These are phyloP conservation scores for Ogataea haglerorum DNA, from an alignment of 805 yeast species.

Conservation along the genomic window DNA sequence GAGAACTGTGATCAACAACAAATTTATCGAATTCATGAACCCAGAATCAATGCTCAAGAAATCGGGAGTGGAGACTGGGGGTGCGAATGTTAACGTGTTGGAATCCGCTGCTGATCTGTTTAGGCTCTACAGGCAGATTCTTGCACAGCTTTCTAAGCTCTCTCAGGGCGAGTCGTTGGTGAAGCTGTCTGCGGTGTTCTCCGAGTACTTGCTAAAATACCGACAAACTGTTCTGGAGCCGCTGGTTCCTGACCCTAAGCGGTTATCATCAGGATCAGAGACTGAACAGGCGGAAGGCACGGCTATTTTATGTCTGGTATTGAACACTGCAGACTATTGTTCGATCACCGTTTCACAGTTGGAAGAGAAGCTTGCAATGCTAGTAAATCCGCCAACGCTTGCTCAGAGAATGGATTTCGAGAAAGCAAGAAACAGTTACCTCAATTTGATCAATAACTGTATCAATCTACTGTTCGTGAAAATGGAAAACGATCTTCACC, in stretches of 20 bases:
- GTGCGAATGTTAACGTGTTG: constrained; percentile 53
- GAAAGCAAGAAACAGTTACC: constrained; percentile 50
- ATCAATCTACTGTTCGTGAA: constrained; percentile 54
- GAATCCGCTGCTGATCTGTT: constrained; percentile 88
- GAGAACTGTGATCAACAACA: constrained; percentile 57
- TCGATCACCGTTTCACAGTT: constrained; percentile 74
- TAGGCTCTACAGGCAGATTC: constrained; percentile 65
- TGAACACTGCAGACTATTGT: constrained; percentile 90
- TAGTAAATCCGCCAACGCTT: constrained; percentile 33
- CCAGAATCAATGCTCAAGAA: constrained; percentile 49
- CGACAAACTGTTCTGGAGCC: constrained; percentile 48
- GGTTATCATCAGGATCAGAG: constrained; percentile 31
- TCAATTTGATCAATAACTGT: constrained; percentile 55
- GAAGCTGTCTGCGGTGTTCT: constrained; percentile 56
- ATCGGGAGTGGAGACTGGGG: constrained; percentile 30
- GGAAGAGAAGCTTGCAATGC: constrained; percentile 52
- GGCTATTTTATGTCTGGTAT: constrained; percentile 61
- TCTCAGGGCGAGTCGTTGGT: constrained; percentile 47
- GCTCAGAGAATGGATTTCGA: constrained; percentile 51
- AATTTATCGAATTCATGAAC: constrained; percentile 61
- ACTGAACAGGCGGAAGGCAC: constrained; percentile 55
- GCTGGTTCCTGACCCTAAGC: constrained; percentile 40
- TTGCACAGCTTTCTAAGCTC: constrained; percentile 67
- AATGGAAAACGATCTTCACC: constrained; percentile 56
- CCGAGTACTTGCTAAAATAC: constrained; percentile 62